A percentile compares a stretch with the other conserved stretches of the same genome.
Evolutionary conservation across 2,329 filamentous ascomycete species (phyloP).

Genomic region (Malbranchea cinnamomea): DNA sequence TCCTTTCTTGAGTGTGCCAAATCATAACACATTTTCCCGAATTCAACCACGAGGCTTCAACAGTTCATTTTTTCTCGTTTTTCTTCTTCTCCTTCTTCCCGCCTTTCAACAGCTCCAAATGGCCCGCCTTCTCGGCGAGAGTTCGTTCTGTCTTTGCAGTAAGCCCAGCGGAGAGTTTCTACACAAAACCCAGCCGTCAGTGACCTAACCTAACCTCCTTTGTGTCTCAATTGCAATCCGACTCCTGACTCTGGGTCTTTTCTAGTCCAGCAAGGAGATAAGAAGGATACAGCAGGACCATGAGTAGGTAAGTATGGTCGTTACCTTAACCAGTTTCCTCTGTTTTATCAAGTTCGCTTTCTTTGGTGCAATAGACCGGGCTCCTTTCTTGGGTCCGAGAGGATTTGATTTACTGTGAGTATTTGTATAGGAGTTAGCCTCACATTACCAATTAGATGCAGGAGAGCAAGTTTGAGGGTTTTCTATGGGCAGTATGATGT

Average conservation of each 20-base stretch:
- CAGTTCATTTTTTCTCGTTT: no score
- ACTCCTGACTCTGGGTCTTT: slow-evolving; percentile 3
- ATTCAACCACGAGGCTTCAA: no score
- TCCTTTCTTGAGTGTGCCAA: no score
- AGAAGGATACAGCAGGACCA: not conserved
- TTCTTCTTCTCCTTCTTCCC: slow-evolving; percentile 42
- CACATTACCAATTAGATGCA: slow-evolving; percentile 4
- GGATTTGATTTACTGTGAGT: slow-evolving; percentile 17
- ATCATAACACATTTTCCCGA: no score
- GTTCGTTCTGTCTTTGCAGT: slow-evolving; percentile 51
- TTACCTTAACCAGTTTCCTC: slow-evolving; percentile 47
- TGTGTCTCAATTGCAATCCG: slow-evolving; percentile 13
- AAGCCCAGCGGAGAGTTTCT: slow-evolving; percentile 49
- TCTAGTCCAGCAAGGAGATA: slow-evolving; percentile 1
- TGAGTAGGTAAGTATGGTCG: not conserved
- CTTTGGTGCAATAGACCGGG: slow-evolving; percentile 51
- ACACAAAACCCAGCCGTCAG: slow-evolving; percentile 1
- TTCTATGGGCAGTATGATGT: no score
- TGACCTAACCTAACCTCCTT: no score
- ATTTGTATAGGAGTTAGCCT: slow-evolving; percentile 9
- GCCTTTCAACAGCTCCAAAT: slow-evolving; percentile 52
- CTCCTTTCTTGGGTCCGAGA: slow-evolving; percentile 41
- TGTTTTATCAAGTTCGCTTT: slow-evolving; percentile 45
- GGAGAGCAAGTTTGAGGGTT: slow-evolving; percentile 1
- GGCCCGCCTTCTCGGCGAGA: slow-evolving; percentile 51